phyloP scores from a whole-genome alignment of 176 grass and related monocot species.

The Avena atlantica region DNA sequence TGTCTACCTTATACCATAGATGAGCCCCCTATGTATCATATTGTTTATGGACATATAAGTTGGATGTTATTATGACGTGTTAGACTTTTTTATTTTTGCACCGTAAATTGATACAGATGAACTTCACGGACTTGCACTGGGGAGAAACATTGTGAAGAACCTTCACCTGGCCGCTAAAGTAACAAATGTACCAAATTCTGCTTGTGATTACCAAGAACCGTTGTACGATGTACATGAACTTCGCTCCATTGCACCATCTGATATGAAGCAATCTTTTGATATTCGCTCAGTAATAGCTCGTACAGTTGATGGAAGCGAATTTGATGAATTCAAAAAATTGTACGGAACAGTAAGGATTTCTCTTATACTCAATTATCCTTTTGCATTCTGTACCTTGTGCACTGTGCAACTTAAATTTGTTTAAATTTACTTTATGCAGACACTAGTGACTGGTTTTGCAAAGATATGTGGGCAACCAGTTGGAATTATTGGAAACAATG shows the following conservation, averaged over 20 bases:
- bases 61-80: constrained; percentile 12
- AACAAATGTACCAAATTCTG: constrained; percentile 48
- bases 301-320: constrained; percentile 88
- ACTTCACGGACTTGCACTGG: constrained; percentile 79
- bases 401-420: not conserved
- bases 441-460: constrained; percentile 94
- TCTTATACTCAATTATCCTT: constrained; percentile 1
- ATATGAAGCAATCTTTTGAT: constrained; percentile 88
- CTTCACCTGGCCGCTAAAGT: constrained; percentile 82
- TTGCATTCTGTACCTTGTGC: constrained; percentile 37
- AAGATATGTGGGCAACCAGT: constrained; percentile 89
- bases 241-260: constrained; percentile 75
- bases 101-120: constrained; percentile 76
- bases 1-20: constrained; percentile 18
- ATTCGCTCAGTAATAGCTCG: constrained; percentile 86
- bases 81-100: constrained; percentile 17
- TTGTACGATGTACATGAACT: constrained; percentile 89
- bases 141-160: constrained; percentile 89
- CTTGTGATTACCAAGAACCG: constrained; percentile 78
- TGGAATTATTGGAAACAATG: constrained; percentile 98
- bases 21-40: not conserved
- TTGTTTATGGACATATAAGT: constrained; percentile 16
- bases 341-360: constrained; percentile 88
- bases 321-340: constrained; percentile 98
- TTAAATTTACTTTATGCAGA: constrained; percentile 58